phyloP scores from a whole-genome alignment of 768 basidiomycete species.

The Sarcodon aspratus region DNA sequence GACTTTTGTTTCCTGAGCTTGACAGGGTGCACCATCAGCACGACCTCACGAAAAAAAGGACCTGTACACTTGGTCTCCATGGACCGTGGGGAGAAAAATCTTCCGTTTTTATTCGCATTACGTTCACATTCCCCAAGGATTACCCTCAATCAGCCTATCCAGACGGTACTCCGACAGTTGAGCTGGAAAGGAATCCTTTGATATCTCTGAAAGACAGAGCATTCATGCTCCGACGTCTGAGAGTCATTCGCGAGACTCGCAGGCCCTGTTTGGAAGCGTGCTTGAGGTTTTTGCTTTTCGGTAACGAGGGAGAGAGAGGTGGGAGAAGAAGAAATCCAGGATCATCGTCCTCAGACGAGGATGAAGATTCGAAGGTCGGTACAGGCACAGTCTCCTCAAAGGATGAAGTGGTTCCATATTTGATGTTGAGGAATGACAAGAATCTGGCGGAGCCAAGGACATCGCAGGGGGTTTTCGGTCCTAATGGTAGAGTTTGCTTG shows the following conservation, averaged over 20 bases:
- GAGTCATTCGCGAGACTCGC: constrained; percentile 56
- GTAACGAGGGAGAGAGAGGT: constrained; percentile 38
- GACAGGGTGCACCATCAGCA: constrained; percentile 27
- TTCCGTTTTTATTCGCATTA: constrained; percentile 77
- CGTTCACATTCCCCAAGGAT: constrained; percentile 78
- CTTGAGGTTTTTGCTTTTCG: constrained; percentile 69
- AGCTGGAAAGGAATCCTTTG: constrained; percentile 74
- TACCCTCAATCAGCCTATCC: constrained; percentile 63
- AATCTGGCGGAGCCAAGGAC: constrained; percentile 78
- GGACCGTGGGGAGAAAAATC: constrained; percentile 88
- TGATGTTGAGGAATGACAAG: constrained; percentile 52
- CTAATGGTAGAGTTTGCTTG: constrained; percentile 46
- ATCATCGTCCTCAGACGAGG: constrained; percentile 34
- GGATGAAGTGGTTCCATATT: constrained; percentile 38
- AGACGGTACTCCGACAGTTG: constrained; percentile 58
- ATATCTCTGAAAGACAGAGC: constrained; percentile 71
- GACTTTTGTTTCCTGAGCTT: constrained; percentile 2
- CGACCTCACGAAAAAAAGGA: constrained; percentile 61
- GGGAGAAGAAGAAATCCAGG: constrained; percentile 19
- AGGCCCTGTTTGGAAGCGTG: constrained; percentile 81
- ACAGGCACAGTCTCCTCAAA: constrained; percentile 15
- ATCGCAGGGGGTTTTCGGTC: constrained; percentile 82
- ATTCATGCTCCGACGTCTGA: constrained; percentile 67
- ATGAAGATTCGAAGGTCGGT: constrained; percentile 27
- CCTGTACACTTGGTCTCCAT: constrained; percentile 76